Evolutionary conservation across 2,329 filamentous ascomycete species (phyloP).

Genomic region (Arthrobotrys entomopaga): DNA sequence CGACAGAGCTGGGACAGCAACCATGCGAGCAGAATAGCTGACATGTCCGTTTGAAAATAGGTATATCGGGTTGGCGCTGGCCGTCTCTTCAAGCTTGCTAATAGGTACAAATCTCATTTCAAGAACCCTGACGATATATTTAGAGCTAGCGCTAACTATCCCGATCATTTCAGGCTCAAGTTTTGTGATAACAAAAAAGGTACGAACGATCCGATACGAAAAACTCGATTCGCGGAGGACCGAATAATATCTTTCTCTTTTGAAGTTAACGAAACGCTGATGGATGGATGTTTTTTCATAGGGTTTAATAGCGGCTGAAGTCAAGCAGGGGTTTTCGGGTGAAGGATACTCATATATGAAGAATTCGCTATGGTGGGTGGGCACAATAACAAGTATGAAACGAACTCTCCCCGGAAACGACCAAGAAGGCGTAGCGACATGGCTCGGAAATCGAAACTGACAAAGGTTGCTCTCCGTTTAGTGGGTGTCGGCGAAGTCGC

Average conservation of each 20-base stretch:
- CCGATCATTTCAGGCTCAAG: conserved; percentile 74
- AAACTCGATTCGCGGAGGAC: no score
- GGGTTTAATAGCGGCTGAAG: conserved; percentile 89
- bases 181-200: conserved; percentile 99
- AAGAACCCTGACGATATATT: conserved; percentile 9
- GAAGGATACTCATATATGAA: conserved; percentile 94
- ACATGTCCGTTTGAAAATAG: conserved; percentile 63
- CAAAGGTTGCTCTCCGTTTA: conserved; percentile 61
- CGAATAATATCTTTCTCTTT: no score
- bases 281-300: conserved; percentile 61
- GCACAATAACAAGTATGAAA: conserved; percentile 82
- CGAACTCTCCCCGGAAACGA: neutral
- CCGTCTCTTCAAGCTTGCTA: conserved; percentile 78
- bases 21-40: neutral
- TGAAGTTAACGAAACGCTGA: conserved; percentile 13
- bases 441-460: conserved; percentile 17
- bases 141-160: conserved; percentile 41
- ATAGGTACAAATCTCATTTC: conserved; percentile 70
- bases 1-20: conserved; percentile 28
- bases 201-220: conserved; percentile 62
- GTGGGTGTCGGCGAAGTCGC: conserved; percentile 93
- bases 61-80: conserved; percentile 79
- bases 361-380: conserved; percentile 97
- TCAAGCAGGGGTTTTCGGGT: conserved; percentile 93
- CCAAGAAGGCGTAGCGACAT: neutral